Evolutionary conservation across 2,329 filamentous ascomycete genomes (phyloP), one percentile per base, ranked within the genome.

Genomic region (Kalmusia sp.): DNA sequence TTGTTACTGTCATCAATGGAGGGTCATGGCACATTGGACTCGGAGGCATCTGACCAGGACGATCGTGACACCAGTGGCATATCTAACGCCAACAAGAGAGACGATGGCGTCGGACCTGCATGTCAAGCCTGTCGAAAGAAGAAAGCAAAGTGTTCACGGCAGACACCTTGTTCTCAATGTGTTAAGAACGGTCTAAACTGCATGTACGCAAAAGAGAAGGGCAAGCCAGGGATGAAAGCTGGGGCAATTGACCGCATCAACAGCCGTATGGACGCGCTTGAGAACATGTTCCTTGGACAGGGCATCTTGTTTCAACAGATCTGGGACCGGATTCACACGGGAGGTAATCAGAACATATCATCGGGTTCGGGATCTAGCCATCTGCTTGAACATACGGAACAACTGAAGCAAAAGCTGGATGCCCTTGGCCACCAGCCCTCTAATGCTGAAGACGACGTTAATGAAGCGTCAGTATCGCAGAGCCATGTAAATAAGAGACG

Each of bases 101-200:
- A 40, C 35, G 48, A 51, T 17, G 19, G 50, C 22, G 22, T 30
- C 14, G 54, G 54, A 5, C 54, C 54, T 8, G 54, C 54, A n/a
- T 80, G 77, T 40, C 76, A 78, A 47, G 69, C 75, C 0, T 81
- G 78, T 59, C 74, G 77, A 4, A 76, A 72, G 46, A 79, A 77
- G 58, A 80, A 81, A 45, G 73, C 78, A 14, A 77, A 76, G 37
- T 80, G 78, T 61, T 75, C 76, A 22, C 65, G 77, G 19, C 63
- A 69, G 24, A 74, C 77, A 41, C 78, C 78, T 6, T 80, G 79
- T 53, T 73, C 76, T 0, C 73, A 78, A 44, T 80, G 77, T 45
- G 56, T 69, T 3, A 61, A 68, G 30, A 71, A 33, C 19, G 30
- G 62, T 27, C 55, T 69, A 5, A 47, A 64, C 7, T 75, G 73